phyloP scores from a whole-genome alignment of 305 asterid genomes.

The Fraxinus dipetala region DNA sequence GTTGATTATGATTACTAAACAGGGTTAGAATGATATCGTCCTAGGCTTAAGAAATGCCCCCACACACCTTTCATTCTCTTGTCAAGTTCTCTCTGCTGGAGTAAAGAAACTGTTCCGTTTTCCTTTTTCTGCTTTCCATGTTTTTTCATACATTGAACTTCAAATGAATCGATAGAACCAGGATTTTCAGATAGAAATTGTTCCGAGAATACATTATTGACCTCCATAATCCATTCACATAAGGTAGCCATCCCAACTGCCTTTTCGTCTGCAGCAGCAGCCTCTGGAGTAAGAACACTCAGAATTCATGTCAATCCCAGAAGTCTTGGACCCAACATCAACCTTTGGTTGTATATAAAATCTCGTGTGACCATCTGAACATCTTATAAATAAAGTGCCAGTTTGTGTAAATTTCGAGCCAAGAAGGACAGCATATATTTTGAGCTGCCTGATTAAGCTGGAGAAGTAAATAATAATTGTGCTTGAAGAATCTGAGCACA shows the following conservation, averaged over 20 bases:
- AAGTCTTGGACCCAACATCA: conserved; percentile 36
- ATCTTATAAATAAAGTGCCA: conserved; percentile 41
- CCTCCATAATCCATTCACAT: conserved; percentile 44
- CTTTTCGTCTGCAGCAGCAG: conserved; percentile 36
- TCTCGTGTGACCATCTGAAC: conserved; percentile 52
- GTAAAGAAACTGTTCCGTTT: conserved; percentile 4
- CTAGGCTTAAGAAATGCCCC: not conserved
- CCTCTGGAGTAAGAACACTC: conserved; percentile 36
- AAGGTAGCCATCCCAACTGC: conserved; percentile 34
- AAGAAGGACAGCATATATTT: conserved; percentile 45
- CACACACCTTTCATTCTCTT: not conserved
- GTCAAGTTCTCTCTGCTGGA: not conserved
- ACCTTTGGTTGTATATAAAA: conserved; percentile 52
- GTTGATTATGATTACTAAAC: not conserved
- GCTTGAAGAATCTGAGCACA: not conserved
- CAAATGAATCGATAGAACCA: conserved; percentile 54
- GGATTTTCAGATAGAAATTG: conserved; percentile 89
- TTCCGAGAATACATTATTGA: conserved; percentile 71
- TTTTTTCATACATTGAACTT: conserved; percentile 41
- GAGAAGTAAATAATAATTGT: not conserved
- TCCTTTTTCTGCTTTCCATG: conserved; percentile 38
- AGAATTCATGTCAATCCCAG: conserved; percentile 60
- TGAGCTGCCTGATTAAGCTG: not conserved
- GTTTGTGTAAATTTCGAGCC: conserved; percentile 35
- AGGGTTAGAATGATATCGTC: not conserved